phyloP scores from a whole-genome alignment of 805 yeast genomes.

The Kuraishia capsulata region DNA sequence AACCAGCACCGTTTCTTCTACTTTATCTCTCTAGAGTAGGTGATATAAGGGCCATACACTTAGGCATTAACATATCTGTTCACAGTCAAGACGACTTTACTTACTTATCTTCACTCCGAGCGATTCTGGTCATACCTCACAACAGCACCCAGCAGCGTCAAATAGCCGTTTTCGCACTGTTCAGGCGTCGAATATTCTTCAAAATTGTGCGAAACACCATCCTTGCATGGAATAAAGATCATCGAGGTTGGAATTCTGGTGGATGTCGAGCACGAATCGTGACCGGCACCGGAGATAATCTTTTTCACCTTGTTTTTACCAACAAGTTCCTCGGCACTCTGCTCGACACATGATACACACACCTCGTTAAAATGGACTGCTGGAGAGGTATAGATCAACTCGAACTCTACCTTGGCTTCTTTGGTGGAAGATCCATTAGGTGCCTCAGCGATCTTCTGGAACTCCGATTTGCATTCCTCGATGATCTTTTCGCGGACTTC shows the following conservation, averaged over 20 bases:
- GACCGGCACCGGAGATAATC: slow-evolving; percentile 66
- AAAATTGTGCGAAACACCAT: slow-evolving; percentile 61
- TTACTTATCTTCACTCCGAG: no score
- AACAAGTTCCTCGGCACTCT: slow-evolving; percentile 40
- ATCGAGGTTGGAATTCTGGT: slow-evolving; percentile 56
- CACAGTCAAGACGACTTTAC: neutral
- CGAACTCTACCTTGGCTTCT: slow-evolving; percentile 28
- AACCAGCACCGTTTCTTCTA: no score
- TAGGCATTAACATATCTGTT: no score
- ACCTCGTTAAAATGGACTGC: slow-evolving; percentile 49
- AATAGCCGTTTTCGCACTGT: slow-evolving; percentile 51
- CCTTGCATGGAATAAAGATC: slow-evolving; percentile 64
- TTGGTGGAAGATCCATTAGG: slow-evolving; percentile 19
- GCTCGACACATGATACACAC: slow-evolving; percentile 40
- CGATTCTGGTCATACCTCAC: slow-evolving; percentile 26
- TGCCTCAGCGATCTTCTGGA: slow-evolving; percentile 26
- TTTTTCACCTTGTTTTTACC: slow-evolving; percentile 33
- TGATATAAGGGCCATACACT: no score
- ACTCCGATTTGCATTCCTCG: slow-evolving; percentile 26
- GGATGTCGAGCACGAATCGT: slow-evolving; percentile 57
- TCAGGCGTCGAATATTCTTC: slow-evolving; percentile 59
- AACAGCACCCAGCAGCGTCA: slow-evolving; percentile 44
- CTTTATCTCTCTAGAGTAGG: no score
- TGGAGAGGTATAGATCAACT: slow-evolving; percentile 37
- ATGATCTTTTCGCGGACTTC: slow-evolving; percentile 27